A percentile compares a stretch with the other conserved stretches of the same genome.
Conservation (phyloP, 345 rosid species). For the Aquilaria yunnanensis region DNA sequence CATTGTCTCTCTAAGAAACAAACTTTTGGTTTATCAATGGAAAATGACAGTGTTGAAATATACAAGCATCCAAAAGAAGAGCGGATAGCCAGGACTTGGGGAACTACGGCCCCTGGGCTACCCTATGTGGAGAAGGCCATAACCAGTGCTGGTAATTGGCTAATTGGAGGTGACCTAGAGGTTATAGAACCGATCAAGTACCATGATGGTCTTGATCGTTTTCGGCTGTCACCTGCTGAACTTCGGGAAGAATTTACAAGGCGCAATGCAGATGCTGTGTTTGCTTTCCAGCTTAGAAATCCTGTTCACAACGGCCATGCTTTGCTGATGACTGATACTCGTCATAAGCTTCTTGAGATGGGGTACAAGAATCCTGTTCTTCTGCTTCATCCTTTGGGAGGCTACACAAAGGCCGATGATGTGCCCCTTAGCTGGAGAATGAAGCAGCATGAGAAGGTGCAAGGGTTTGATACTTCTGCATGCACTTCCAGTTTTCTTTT, state of each 20-base stretch:
- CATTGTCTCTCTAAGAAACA: too few species aligned
- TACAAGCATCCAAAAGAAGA: conserved; percentile 98
- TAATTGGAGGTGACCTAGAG: conserved; percentile 92
- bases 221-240: conserved; percentile 79
- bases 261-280: conserved; percentile 95
- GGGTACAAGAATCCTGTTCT: conserved; percentile 93
- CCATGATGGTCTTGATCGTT: conserved; percentile 84
- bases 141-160: conserved; percentile 77
- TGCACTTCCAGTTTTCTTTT: not conserved
- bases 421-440: conserved; percentile 97
- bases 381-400: conserved; percentile 94
- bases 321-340: conserved; percentile 92
- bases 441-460: conserved; percentile 95
- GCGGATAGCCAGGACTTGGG: conserved; percentile 96
- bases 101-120: conserved; percentile 87
- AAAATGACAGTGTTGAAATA: conserved; percentile 68
- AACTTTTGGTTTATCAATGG: conserved; percentile 6
- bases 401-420: conserved; percentile 96
- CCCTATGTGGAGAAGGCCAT: conserved; percentile 84
- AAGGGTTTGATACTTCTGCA: too few species aligned
- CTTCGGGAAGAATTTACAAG: conserved; percentile 69
- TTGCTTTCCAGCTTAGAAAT: conserved; percentile 98
- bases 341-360: conserved; percentile 86
- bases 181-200: conserved; percentile 86
- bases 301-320: conserved; percentile 99